Evolutionary conservation across 1,284 basidiomycete genomes (phyloP), one percentile per base, ranked within the genome.

Genomic region (Cutaneotrichosporon cyanovorans): DNA sequence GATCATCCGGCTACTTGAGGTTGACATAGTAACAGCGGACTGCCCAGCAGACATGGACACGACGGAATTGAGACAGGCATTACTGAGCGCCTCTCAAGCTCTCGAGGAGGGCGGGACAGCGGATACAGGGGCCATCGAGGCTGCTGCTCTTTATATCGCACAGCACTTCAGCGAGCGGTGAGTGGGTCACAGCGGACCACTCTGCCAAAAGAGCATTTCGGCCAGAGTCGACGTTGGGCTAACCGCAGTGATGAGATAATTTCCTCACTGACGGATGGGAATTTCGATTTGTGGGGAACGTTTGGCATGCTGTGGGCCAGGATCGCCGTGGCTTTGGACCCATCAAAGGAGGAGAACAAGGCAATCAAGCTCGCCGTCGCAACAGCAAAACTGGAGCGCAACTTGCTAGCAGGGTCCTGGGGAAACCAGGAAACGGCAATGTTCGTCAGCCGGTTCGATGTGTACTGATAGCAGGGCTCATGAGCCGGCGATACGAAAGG

Each of bases 381-480:
- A 0, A 37, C 64, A 18, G 66, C 55, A 2, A 67, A 65, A 48
- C 34, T 69, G 22, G 63, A 69, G 43, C 50, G 66, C 15, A 68
- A 69, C 46, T 48, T 69, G 20, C 39, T 68, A 3, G 67, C 67
- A 10, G 67, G 66, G 0, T n/a, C 62, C 14, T 38, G 39, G 25
- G 37, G 42, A 10, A 51, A 59, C 42, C 67, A 69, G 43, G 30
- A 36, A 2, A 40, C 36, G 4, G 58, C 61, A 5, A 32, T 53
- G 66, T 69, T 14, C 53, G 65, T 46, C 23, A 16, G 15, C 3
- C 1, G 16, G 8, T 40, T 6, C 21, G 33, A n/a, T 14, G 19
- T 4, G 19, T 7, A 4, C 48, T 56, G 37, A 51, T 48, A 18
- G 1, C 40, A 53, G 49, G 23, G 16, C 42, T 14, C 62, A 64